Evolutionary conservation across 2,329 filamentous ascomycete genomes (phyloP).

Genomic region (Pseudogymnoascus destructans): DNA sequence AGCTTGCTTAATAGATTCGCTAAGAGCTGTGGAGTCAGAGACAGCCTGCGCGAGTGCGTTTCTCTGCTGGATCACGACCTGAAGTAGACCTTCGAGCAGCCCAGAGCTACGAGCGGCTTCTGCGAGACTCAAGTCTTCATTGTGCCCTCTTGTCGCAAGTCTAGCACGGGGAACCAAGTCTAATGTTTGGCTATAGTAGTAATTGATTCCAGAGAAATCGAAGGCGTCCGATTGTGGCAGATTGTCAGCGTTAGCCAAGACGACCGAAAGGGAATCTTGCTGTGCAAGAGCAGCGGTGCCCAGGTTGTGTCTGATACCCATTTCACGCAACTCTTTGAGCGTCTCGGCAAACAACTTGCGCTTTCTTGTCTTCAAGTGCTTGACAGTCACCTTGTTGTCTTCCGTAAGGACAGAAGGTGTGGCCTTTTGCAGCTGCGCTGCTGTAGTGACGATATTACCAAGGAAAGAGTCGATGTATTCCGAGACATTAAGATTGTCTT

Average conservation of each 20-base stretch:
- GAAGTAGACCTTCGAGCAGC: slow-evolving; percentile 74
- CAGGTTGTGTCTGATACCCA: slow-evolving; percentile 81
- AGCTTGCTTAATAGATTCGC: slow-evolving; percentile 17
- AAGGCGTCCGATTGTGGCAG: slow-evolving; percentile 20
- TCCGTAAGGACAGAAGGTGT: slow-evolving; percentile 73
- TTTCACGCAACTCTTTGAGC: slow-evolving; percentile 66
- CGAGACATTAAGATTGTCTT: slow-evolving; percentile 41
- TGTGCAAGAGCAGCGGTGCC: slow-evolving; percentile 57
- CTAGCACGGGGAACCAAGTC: slow-evolving; percentile 60
- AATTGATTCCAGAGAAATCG: slow-evolving; percentile 39
- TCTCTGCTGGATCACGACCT: slow-evolving; percentile 49
- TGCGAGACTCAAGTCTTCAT: slow-evolving; percentile 69
- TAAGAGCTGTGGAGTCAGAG: slow-evolving; percentile 14
- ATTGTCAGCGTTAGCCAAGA: slow-evolving; percentile 48
- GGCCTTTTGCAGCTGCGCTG: slow-evolving; percentile 64
- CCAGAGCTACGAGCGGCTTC: slow-evolving; percentile 70
- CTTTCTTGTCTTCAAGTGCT: slow-evolving; percentile 84
- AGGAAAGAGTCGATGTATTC: slow-evolving; percentile 54
- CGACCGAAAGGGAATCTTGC: slow-evolving; percentile 56
- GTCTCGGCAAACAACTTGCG: slow-evolving; percentile 82
- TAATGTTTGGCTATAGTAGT: slow-evolving; percentile 67
- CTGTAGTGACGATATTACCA: slow-evolving; percentile 51
- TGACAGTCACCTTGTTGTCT: slow-evolving; percentile 71
- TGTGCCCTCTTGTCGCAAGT: slow-evolving; percentile 56
- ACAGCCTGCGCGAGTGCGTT: slow-evolving; percentile 19